A percentile compares a stretch with the other conserved stretches of the same genome.
phyloP scores from a whole-genome alignment of 768 basidiomycete genomes.

The Panus rudis region DNA sequence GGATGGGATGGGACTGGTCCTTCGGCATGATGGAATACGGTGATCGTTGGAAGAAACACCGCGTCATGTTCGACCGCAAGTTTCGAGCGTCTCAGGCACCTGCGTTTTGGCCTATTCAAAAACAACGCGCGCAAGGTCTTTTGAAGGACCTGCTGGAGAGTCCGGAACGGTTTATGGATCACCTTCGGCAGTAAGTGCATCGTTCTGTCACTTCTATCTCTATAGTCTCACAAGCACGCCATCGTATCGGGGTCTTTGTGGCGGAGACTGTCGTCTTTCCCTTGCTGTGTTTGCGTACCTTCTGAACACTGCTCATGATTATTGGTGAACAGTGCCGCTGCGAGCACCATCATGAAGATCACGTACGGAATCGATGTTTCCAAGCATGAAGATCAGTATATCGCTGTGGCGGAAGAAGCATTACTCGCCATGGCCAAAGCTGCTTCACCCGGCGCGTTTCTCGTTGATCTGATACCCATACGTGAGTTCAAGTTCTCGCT shows the following conservation, averaged over 20 bases:
- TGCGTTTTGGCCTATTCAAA: slow-evolving; percentile 2
- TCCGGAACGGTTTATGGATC: slow-evolving; percentile 5
- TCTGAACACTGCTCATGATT: no score
- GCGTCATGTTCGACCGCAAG: slow-evolving; percentile 7
- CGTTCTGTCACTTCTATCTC: no score
- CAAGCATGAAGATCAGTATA: slow-evolving; percentile 11
- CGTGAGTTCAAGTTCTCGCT: background rate
- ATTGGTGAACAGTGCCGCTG: background rate
- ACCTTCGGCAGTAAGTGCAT: slow-evolving; percentile 10
- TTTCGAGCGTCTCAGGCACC: slow-evolving; percentile 2
- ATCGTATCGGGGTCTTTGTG: no score
- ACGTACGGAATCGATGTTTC: slow-evolving; percentile 14
- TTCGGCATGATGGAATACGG: slow-evolving; percentile 8
- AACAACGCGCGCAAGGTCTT: slow-evolving; percentile 5
- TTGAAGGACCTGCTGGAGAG: slow-evolving; percentile 3
- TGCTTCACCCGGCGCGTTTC: slow-evolving; percentile 7
- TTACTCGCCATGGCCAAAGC: slow-evolving; percentile 3
- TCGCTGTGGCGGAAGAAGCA: slow-evolving; percentile 10
- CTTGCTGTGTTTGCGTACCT: no score
- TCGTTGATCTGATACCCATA: slow-evolving; percentile 7
- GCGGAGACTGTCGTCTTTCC: no score
- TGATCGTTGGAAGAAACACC: slow-evolving; percentile 2
- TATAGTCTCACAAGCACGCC: no score
- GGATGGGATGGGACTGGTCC: slow-evolving; percentile 7
- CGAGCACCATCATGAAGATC: slow-evolving; percentile 9